phyloP scores from a whole-genome alignment of 2,329 filamentous ascomycete species.

The Nannizziopsis arthrosporioides region DNA sequence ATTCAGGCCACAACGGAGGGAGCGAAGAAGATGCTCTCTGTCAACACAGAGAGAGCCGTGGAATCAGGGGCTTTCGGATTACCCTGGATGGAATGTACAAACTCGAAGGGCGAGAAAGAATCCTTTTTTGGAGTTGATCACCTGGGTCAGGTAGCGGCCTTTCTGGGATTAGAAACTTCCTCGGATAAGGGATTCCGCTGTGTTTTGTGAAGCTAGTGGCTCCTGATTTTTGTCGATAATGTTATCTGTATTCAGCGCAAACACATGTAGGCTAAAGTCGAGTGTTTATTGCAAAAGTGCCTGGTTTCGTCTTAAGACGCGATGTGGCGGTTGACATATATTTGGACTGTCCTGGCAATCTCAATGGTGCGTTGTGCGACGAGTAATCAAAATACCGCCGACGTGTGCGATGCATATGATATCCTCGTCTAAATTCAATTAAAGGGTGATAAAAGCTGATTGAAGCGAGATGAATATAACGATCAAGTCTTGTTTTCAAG shows the following conservation, averaged over 20 bases:
- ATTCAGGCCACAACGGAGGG: conserved; percentile 24
- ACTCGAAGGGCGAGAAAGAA: conserved; percentile 43
- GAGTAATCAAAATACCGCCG: too few species aligned
- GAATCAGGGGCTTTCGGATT: conserved; percentile 48
- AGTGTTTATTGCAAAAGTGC: not conserved
- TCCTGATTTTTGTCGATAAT: not conserved
- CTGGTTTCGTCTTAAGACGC: too few species aligned
- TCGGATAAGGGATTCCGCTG: conserved; percentile 23
- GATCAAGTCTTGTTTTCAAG: too few species aligned
- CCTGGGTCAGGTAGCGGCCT: conserved; percentile 43
- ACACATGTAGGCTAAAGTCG: not conserved
- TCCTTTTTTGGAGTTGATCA: conserved; percentile 52
- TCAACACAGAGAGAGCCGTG: conserved; percentile 43
- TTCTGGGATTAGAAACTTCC: conserved; percentile 39
- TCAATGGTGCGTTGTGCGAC: too few species aligned
- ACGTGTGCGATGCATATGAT: too few species aligned
- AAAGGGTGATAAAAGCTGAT: too few species aligned
- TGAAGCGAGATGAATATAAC: too few species aligned
- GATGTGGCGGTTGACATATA: too few species aligned
- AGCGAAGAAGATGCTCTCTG: conserved; percentile 37
- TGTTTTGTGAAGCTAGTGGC: conserved; percentile 16
- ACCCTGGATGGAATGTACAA: conserved; percentile 49
- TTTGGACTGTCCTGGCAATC: too few species aligned
- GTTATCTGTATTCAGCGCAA: too few species aligned
- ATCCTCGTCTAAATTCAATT: too few species aligned